phyloP scores from a whole-genome alignment of 768 basidiomycete genomes.

The Pisolithus microcarpus region DNA sequence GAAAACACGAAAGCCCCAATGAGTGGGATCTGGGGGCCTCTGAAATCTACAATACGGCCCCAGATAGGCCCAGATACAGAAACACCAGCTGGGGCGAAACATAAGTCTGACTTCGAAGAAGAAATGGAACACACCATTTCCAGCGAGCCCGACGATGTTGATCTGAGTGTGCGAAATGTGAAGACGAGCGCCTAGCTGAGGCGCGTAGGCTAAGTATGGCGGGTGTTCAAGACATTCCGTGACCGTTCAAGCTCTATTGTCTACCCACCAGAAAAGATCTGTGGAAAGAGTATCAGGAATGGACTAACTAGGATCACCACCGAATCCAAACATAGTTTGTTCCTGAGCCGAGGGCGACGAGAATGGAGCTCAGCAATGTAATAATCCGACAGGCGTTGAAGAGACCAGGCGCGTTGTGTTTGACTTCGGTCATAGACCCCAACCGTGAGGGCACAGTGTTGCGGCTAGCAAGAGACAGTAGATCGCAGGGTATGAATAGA shows the following conservation, averaged over 20 bases:
- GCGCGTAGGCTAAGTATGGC: slow-evolving; percentile 57
- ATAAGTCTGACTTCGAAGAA: not conserved
- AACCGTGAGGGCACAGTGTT: too few species aligned
- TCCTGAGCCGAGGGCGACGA: slow-evolving; percentile 53
- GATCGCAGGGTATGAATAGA: too few species aligned
- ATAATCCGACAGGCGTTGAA: slow-evolving; percentile 37
- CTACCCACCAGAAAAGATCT: slow-evolving; percentile 10
- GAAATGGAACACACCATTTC: slow-evolving; percentile 42
- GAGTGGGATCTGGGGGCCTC: slow-evolving; percentile 61
- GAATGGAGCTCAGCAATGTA: slow-evolving; percentile 42
- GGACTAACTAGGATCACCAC: not conserved
- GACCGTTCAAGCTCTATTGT: not conserved
- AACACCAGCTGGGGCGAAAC: slow-evolving; percentile 55
- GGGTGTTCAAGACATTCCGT: not conserved
- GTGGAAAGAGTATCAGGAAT: not conserved
- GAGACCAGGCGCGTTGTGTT: slow-evolving; percentile 9
- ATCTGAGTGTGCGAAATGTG: slow-evolving; percentile 66
- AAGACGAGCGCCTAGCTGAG: slow-evolving; percentile 66
- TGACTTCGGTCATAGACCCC: not conserved
- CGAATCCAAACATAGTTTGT: slow-evolving; percentile 55
- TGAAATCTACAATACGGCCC: slow-evolving; percentile 65
- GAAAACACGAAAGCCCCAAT: slow-evolving; percentile 48
- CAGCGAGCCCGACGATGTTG: slow-evolving; percentile 68
- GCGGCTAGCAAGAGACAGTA: too few species aligned
- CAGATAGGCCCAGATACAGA: slow-evolving; percentile 66